Evolutionary conservation across 75 land plant genomes (phyloP).

Genomic region (Selaginella tamariscina): DNA sequence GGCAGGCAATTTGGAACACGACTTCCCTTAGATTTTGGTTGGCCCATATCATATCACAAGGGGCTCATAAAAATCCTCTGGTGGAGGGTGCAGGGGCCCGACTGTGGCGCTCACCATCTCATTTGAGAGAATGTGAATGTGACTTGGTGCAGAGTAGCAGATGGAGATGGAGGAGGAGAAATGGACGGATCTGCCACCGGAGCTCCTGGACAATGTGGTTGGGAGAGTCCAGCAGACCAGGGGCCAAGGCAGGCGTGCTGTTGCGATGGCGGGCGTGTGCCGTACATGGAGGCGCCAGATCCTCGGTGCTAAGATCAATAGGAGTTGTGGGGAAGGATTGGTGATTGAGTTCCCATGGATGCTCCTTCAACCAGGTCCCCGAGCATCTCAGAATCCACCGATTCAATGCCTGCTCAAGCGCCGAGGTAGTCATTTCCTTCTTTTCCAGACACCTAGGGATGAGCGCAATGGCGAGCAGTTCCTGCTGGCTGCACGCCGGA

Average conservation of each 20-base stretch:
- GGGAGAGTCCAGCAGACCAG: background rate
- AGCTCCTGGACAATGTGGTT: background rate
- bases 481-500: conserved; percentile 17
- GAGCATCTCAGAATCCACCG: background rate
- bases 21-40: background rate
- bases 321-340: background rate
- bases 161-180: background rate
- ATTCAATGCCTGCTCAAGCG: conserved; percentile 15
- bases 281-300: conserved; percentile 17
- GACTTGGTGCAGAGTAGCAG: background rate
- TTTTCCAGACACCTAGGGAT: conserved; percentile 7
- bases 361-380: background rate
- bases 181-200: background rate
- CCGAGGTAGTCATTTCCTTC: conserved; percentile 6
- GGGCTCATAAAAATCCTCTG: background rate
- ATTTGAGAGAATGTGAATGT: background rate
- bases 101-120: background rate
- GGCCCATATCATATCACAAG: background rate
- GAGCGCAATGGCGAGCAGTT: conserved; percentile 2
- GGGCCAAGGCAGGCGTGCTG: conserved; percentile 11
- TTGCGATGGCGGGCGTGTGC: conserved; percentile 19
- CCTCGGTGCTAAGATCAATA: background rate
- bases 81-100: no score
- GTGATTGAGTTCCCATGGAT: conserved; percentile 5
- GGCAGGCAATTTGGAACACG: background rate